Evolutionary conservation across 2,329 filamentous ascomycete genomes (phyloP).

Genomic region (Xylaria sp.): DNA sequence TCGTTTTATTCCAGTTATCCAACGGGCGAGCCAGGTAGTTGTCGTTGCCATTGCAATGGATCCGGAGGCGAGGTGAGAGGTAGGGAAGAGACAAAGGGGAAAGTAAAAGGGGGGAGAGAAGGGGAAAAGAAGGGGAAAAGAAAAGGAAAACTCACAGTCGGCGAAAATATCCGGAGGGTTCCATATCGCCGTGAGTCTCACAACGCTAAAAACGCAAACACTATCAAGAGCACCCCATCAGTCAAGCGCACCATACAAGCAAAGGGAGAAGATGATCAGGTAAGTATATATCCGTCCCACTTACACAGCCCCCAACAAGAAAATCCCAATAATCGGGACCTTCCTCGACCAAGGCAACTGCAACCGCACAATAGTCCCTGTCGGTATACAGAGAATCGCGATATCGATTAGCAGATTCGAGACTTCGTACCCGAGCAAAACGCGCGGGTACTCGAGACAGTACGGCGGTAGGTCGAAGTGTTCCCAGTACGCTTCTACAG

Average conservation of each 20-base stretch:
- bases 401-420: constrained; percentile 26
- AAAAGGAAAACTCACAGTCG: constrained; percentile 2
- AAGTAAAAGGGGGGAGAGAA: no score
- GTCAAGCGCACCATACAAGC: background rate
- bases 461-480: background rate
- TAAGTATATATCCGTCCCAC: no score
- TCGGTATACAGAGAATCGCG: constrained; percentile 21
- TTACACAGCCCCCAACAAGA: constrained; percentile 20
- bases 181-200: constrained; percentile 21
- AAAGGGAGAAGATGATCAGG: background rate
- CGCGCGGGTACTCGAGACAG: constrained; percentile 9
- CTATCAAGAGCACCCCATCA: background rate
- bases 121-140: no score
- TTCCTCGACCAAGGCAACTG: constrained; percentile 15
- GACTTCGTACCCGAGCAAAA: constrained; percentile 21
- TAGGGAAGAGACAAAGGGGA: no score
- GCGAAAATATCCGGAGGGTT: constrained; percentile 8
- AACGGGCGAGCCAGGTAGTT: no score
- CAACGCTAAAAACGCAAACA: constrained; percentile 21
- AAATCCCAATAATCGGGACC: background rate
- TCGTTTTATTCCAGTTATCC: background rate
- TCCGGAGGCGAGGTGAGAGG: no score
- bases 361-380: constrained; percentile 7
- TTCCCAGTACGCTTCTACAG: constrained; percentile 19
- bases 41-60: no score